Percentiles rank a stretch among this genome's conserved stretches.
Evolutionary conservation across 179 eudicot species (phyloP).

Genomic region (Carnegiea gigantea): DNA sequence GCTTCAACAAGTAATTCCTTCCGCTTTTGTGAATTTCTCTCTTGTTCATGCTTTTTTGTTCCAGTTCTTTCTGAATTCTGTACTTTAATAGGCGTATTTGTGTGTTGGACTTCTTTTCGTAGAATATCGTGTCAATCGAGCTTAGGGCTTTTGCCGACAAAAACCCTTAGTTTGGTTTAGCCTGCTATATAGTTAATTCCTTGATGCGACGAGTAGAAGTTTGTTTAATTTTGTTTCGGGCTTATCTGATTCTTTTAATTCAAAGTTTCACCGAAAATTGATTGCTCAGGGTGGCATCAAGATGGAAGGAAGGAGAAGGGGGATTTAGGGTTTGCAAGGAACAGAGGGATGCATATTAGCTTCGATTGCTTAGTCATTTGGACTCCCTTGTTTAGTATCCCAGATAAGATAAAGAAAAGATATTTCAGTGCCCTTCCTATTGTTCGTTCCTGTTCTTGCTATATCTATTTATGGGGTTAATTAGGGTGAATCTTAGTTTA

Average conservation of each 20-base stretch:
- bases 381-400: background rate
- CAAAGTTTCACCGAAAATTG: background rate
- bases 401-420: background rate
- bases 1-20: conserved; percentile 65
- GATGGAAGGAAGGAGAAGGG: background rate
- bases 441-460: background rate
- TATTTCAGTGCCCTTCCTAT: background rate
- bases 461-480: background rate
- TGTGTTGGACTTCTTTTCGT: background rate
- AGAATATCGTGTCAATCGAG: too few relatives aligned
- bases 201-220: background rate
- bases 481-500: background rate
- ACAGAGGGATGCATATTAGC: background rate
- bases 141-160: background rate
- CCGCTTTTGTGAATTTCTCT: background rate
- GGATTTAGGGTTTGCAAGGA: background rate
- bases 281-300: background rate
- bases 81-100: background rate
- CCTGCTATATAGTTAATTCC: too few relatives aligned
- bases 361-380: background rate
- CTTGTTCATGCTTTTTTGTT: background rate
- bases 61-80: background rate
- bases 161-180: background rate
- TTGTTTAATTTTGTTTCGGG: background rate
- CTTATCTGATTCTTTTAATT: background rate